These are phyloP conservation scores for Xylariales sp. DNA, from an alignment of 2,329 filamentous ascomycete genomes.

Conservation along the genomic window DNA sequence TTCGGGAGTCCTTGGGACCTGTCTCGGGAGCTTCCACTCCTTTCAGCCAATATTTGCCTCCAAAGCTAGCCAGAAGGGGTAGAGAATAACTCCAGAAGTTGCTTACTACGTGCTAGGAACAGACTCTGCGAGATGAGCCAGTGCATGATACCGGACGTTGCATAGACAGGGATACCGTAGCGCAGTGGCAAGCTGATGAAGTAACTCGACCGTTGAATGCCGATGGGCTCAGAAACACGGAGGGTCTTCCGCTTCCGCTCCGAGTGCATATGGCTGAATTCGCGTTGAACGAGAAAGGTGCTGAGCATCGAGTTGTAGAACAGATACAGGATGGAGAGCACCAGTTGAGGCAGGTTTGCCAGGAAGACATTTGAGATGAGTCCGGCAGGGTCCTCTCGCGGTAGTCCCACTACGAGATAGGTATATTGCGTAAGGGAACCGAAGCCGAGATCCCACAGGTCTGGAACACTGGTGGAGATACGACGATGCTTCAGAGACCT, in stretches of 20 bases:
- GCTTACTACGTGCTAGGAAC: conserved; percentile 39
- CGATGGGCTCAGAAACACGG: conserved; percentile 35
- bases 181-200: conserved; percentile 40
- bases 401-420: conserved; percentile 21
- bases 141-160: conserved; percentile 33
- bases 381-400: conserved; percentile 21
- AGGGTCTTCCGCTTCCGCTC: conserved; percentile 28
- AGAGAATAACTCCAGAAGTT: no score
- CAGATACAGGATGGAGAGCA: conserved; percentile 42
- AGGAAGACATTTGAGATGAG: conserved; percentile 32
- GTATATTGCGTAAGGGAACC: conserved; percentile 22
- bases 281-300: conserved; percentile 37
- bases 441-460: conserved; percentile 25
- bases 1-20: no score
- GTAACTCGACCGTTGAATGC: conserved; percentile 37
- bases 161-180: conserved; percentile 36
- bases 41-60: no score
- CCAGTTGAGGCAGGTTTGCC: conserved; percentile 41
- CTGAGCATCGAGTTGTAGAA: conserved; percentile 40
- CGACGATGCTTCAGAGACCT: conserved; percentile 13
- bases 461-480: conserved; percentile 14
- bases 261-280: conserved; percentile 38
- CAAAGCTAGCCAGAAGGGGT: no score
- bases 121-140: conserved; percentile 45
- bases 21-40: no score